These are phyloP conservation scores for Melaleuca alternifolia DNA, from an alignment of 345 rosid species.

Conservation along the genomic window DNA sequence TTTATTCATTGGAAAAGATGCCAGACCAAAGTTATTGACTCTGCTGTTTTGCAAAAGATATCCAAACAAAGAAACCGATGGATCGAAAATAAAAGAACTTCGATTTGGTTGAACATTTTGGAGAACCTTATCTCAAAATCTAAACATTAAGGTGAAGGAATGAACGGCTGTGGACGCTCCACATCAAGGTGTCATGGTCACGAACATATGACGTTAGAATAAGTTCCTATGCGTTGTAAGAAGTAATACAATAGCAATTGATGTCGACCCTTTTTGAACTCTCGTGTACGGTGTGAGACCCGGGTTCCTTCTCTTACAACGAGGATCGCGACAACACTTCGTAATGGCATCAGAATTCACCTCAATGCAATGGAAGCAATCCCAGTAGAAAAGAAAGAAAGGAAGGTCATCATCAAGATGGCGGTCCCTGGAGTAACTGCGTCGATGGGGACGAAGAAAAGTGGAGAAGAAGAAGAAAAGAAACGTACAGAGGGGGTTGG, in stretches of 20 bases:
- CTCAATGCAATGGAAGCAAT: background rate
- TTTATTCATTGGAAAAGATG: background rate
- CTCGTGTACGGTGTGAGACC: background rate
- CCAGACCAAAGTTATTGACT: background rate
- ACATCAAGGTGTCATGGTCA: background rate
- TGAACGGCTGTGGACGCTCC: background rate
- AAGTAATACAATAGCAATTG: background rate
- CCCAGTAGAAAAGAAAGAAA: background rate
- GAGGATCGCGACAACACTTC: background rate
- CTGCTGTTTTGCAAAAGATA: background rate
- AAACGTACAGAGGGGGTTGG: background rate
- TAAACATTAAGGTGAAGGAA: background rate
- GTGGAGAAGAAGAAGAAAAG: background rate
- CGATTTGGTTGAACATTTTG: background rate
- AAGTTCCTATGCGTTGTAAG: background rate
- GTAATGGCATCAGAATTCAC: background rate
- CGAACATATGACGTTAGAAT: background rate
- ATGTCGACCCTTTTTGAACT: background rate
- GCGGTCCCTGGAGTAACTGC: background rate
- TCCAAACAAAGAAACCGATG: background rate
- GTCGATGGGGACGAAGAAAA: background rate
- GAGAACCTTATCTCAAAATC: background rate
- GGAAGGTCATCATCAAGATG: background rate
- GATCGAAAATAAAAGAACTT: background rate
- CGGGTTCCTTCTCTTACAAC: background rate